Evolutionary conservation across 1,139 yeast species (phyloP).

Genomic region (Yamadazyma songkhlaensis): DNA sequence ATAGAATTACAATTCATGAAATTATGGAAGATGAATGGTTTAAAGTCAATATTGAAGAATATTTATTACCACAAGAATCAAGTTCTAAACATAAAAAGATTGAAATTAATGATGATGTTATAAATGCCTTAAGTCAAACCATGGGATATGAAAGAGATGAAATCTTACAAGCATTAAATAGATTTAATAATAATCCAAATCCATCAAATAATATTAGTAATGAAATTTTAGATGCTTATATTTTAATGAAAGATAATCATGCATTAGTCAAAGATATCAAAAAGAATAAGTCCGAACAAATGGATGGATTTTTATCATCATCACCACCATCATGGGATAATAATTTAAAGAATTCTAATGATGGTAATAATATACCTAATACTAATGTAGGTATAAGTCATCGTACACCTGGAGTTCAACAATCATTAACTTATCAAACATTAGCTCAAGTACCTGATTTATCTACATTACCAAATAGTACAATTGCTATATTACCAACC

Average conservation of each 20-base stretch:
- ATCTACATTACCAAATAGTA: slow-evolving; percentile 53
- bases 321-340: slow-evolving; percentile 45
- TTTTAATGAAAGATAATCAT: slow-evolving; percentile 82
- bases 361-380: slow-evolving; percentile 11
- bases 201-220: slow-evolving; percentile 24
- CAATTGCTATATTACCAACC: slow-evolving; percentile 90
- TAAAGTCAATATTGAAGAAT: slow-evolving; percentile 76
- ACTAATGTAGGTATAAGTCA: slow-evolving; percentile 17
- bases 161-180: slow-evolving; percentile 66
- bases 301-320: slow-evolving; percentile 50
- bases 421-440: slow-evolving; percentile 49
- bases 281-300: slow-evolving; percentile 47
- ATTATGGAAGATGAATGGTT: slow-evolving; percentile 98
- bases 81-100: slow-evolving; percentile 38
- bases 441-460: slow-evolving; percentile 50
- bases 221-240: slow-evolving; percentile 90
- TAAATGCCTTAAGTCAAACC: slow-evolving; percentile 73
- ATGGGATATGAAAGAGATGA: slow-evolving; percentile 95
- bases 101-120: slow-evolving; percentile 74
- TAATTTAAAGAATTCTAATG: slow-evolving; percentile 6
- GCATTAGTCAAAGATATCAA: slow-evolving; percentile 64
- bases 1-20: slow-evolving; percentile 91
- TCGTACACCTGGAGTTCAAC: slow-evolving; percentile 43
- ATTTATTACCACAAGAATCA: slow-evolving; percentile 71
- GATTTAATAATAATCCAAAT: slow-evolving; percentile 25